Evolutionary conservation across 805 yeast species (phyloP).

Genomic region (Wickerhamiella brachini): DNA sequence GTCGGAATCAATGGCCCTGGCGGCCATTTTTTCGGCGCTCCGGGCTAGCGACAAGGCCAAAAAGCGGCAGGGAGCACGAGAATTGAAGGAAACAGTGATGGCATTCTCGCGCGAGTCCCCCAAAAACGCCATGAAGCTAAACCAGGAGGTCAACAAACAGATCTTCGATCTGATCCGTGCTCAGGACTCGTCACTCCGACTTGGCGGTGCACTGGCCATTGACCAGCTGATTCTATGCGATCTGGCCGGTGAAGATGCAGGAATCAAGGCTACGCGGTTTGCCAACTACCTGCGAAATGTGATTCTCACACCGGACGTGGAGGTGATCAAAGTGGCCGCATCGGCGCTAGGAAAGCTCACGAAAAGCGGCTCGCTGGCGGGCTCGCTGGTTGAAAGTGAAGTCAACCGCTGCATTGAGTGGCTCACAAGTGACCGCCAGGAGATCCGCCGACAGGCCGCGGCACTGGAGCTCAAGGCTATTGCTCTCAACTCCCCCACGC

Average conservation of each 20-base stretch:
- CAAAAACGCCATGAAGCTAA: constrained; percentile 69
- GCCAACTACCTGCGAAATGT: constrained; percentile 78
- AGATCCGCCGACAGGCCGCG: constrained; percentile 67
- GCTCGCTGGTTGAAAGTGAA: constrained; percentile 86
- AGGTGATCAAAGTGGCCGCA: constrained; percentile 78
- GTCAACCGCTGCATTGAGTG: constrained; percentile 83
- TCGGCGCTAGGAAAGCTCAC: constrained; percentile 79
- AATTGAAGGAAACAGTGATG: constrained; percentile 53
- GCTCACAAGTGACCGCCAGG: constrained; percentile 79
- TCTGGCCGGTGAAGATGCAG: constrained; percentile 57
- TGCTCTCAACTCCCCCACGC: constrained; percentile 76
- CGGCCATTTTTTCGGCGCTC: constrained; percentile 19
- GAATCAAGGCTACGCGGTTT: constrained; percentile 77
- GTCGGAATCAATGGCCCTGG: constrained; percentile 20
- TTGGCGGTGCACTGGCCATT: constrained; percentile 87
- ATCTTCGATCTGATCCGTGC: constrained; percentile 77
- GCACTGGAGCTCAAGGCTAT: constrained; percentile 73
- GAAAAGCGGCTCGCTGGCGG: constrained; percentile 73
- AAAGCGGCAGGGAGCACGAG: constrained; percentile 43
- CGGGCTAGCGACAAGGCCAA: constrained; percentile 18
- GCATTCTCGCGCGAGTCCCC: constrained; percentile 67
- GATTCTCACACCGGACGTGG: constrained; percentile 68
- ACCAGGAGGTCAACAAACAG: constrained; percentile 72
- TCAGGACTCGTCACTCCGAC: constrained; percentile 51
- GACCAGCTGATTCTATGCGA: constrained; percentile 78